Evolutionary conservation across 768 basidiomycete species (phyloP), one percentile per base, ranked within the genome.

Genomic region (Tremella fuciformis): DNA sequence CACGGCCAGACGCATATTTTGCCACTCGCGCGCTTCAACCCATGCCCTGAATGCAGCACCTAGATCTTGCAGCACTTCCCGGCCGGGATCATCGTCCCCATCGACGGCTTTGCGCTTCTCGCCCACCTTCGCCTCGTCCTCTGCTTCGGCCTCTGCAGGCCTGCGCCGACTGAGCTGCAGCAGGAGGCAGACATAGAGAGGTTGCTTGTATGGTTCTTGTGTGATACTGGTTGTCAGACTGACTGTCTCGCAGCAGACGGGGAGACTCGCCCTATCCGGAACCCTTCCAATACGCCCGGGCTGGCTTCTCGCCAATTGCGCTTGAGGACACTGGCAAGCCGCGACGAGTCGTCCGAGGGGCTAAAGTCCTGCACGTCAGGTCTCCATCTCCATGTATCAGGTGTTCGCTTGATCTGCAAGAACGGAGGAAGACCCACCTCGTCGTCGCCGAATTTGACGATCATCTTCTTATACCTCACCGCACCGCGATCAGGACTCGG

Each of bases 151-250:
- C 13, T 38, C 47, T n/a, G 54, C 47, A 19, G 40, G 25, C 26
- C 49, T 26, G 37, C 66, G 47, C 38, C 64, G 58, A 2, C 70
- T 71, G 44, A 97, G 79, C 39, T 85, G 78, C 19, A 86, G 82
- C 49, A 96, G 81, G 16, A 97, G 78, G 11, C 88, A 84, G 13
- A 89, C 89, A 77, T 91, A 92, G 72, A 85, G 88, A 0, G 91
- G 87, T 37, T 89, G 88, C 80, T 98, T 99, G 81, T 85, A 92
- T 0, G 93, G 92, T 67, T 96, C 88, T 78, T 97, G 90, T 0
- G 87, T 90, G 53, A 76, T 59, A 13, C 77, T 78, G n/a, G n/a
- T 18, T n/a, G 21, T 29, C 34, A 15, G 16, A 9, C 41, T 39
- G 13, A 6, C 18, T 19, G 38, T 19, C 8, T 29, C 37, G n/a